Percentiles rank a stretch among this genome's conserved stretches.
Evolutionary conservation across 2,329 filamentous ascomycete genomes (phyloP).

Genomic region (Claviceps arundinis): DNA sequence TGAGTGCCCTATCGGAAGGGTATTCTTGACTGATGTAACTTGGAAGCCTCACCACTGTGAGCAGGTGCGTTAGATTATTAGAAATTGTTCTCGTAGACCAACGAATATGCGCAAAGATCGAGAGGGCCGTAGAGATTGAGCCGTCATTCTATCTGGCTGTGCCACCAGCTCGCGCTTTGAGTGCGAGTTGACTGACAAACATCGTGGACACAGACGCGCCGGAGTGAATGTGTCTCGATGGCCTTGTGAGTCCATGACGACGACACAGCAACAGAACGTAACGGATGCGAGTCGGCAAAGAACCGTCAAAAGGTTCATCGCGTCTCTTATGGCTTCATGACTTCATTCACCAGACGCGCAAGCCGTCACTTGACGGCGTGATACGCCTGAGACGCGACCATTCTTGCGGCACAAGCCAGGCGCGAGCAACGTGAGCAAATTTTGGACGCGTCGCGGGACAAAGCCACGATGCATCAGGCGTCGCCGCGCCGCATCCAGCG

Average conservation of each 20-base stretch:
- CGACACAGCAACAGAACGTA: neutral
- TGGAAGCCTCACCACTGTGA: neutral
- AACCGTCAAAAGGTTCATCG: neutral
- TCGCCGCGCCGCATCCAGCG: conserved; percentile 5
- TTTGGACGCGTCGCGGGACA: neutral
- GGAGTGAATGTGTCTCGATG: neutral
- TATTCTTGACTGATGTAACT: neutral
- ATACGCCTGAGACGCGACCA: neutral
- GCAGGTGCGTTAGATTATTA: neutral
- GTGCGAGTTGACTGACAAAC: neutral
- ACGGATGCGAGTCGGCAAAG: neutral
- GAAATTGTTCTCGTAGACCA: neutral
- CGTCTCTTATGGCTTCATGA: neutral
- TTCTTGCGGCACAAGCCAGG: neutral
- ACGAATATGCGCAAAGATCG: neutral
- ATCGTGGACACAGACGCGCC: neutral
- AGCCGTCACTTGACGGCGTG: conserved; percentile 4
- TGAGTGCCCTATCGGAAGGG: neutral
- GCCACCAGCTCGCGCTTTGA: neutral
- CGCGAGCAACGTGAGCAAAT: neutral
- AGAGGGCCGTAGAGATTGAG: neutral
- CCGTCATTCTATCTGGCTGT: neutral
- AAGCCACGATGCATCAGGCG: neutral
- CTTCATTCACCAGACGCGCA: neutral
- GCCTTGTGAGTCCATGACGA: neutral